phyloP scores from a whole-genome alignment of 306 rosid species.

The Castanea sativa region DNA sequence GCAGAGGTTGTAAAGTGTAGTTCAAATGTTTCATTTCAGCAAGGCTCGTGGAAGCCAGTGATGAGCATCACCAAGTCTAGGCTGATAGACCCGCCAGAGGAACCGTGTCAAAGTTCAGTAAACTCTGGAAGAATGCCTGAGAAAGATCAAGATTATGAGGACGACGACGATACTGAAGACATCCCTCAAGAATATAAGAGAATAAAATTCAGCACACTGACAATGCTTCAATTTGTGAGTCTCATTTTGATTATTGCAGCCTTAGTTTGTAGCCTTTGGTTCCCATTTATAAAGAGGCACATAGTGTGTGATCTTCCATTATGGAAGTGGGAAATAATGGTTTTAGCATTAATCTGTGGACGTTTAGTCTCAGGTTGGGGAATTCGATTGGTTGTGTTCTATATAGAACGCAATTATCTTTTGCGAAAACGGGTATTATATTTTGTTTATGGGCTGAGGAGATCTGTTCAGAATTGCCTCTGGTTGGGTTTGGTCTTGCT shows the following conservation, averaged over 20 bases:
- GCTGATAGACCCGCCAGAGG: slow-evolving; percentile 30
- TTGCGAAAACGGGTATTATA: slow-evolving; percentile 38
- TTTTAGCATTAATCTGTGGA: slow-evolving; percentile 40
- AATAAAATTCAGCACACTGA: slow-evolving; percentile 12
- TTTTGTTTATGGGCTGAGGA: slow-evolving; percentile 39
- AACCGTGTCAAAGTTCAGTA: slow-evolving; percentile 6
- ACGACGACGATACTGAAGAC: slow-evolving; percentile 21
- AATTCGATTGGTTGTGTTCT: slow-evolving; percentile 30
- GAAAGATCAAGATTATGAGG: slow-evolving; percentile 8
- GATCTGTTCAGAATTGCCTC: slow-evolving; percentile 38
- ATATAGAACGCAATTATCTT: slow-evolving; percentile 35
- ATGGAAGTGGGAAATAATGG: slow-evolving; percentile 48
- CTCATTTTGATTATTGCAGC: slow-evolving; percentile 30
- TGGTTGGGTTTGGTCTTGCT: slow-evolving; percentile 41
- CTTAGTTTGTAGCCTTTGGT: slow-evolving; percentile 31
- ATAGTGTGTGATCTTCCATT: slow-evolving; percentile 40
- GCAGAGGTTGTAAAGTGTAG: slow-evolving; percentile 19
- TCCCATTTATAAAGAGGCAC: slow-evolving; percentile 26
- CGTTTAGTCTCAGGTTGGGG: slow-evolving; percentile 44
- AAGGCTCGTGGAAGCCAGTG: slow-evolving; percentile 28
- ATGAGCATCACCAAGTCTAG: slow-evolving; percentile 31
- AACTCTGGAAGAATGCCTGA: slow-evolving; percentile 1
- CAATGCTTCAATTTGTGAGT: slow-evolving; percentile 33
- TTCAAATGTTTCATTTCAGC: slow-evolving; percentile 25
- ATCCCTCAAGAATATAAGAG: slow-evolving; percentile 29